Evolutionary conservation across 2,329 filamentous ascomycete species (phyloP).

Genomic region (Catunica adiposa): DNA sequence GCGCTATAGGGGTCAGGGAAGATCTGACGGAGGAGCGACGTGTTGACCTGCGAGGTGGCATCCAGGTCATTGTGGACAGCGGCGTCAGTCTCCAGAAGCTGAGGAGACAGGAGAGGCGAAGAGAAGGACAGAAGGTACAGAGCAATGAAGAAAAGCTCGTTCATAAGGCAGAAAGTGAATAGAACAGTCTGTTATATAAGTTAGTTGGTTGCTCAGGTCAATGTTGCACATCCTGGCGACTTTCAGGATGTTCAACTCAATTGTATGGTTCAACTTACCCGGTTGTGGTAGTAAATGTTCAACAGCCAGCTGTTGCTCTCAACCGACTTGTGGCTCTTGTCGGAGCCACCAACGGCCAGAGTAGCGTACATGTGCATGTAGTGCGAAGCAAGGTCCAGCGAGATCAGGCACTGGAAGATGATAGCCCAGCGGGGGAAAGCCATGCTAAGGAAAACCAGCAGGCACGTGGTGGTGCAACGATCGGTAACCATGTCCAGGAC

Average conservation of each 20-base stretch:
- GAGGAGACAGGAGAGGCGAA: constrained; percentile 73
- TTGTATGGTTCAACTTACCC: constrained; percentile 39
- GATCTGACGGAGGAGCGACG: constrained; percentile 52
- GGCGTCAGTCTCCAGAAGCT: constrained; percentile 43
- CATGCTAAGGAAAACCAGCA: constrained; percentile 85
- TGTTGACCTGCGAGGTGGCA: constrained; percentile 53
- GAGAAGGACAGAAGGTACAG: constrained; percentile 96
- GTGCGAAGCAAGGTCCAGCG: constrained; percentile 83
- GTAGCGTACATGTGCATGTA: constrained; percentile 99
- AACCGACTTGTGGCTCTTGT: constrained; percentile 82
- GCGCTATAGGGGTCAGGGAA: constrained; percentile 86
- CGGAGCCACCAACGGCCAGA: constrained; percentile 65
- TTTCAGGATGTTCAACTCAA: too few relatives aligned
- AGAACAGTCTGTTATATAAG: constrained; percentile 51
- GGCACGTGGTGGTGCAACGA: constrained; percentile 85
- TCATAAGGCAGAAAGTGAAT: constrained; percentile 76
- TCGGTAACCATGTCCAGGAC: constrained; percentile 99
- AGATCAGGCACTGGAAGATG: constrained; percentile 84
- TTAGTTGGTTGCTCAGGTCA: neutral
- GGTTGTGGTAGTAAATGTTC: constrained; percentile 95
- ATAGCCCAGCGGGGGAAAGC: constrained; percentile 91
- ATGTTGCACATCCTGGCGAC: too few relatives aligned
- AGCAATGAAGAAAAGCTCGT: constrained; percentile 96
- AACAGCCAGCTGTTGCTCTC: constrained; percentile 77
- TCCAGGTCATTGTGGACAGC: constrained; percentile 28